Evolutionary conservation across 2,329 filamentous ascomycete species (phyloP).

Genomic region (Cladosporium oxysporum): DNA sequence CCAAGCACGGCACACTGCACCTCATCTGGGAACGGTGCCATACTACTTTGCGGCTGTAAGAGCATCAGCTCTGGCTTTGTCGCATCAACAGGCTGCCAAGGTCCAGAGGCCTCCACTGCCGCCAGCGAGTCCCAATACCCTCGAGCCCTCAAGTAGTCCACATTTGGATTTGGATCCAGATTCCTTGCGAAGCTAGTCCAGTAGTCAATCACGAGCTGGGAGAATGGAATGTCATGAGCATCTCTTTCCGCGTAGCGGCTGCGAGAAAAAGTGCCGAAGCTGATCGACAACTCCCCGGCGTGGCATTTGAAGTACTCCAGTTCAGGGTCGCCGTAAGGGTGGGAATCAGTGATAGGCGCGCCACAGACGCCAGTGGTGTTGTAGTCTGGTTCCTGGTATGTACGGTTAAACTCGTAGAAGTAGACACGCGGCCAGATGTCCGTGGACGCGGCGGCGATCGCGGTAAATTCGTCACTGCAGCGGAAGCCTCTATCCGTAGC

Average conservation of each 20-base stretch:
- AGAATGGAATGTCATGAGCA: not conserved
- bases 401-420: constrained; percentile 45
- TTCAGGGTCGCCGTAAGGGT: constrained; percentile 40
- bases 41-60: not conserved
- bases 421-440: constrained; percentile 38
- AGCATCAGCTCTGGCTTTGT: not conserved
- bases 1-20: not conserved
- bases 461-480: constrained; percentile 41
- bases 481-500: constrained; percentile 38
- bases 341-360: constrained; percentile 30
- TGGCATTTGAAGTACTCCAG: constrained; percentile 48
- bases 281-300: constrained; percentile 43
- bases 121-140: not conserved
- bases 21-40: not conserved
- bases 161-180: not conserved
- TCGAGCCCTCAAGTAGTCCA: not conserved
- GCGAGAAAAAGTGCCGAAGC: constrained; percentile 37
- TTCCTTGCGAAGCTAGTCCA: not conserved
- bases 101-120: not conserved
- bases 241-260: not conserved
- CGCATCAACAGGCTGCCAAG: not conserved
- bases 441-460: constrained; percentile 39
- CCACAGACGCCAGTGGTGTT: constrained; percentile 31
- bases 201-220: not conserved
- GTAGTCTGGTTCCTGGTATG: constrained; percentile 38